Conservation (phyloP, 2,329 filamentous ascomycete species). For the Alternaria brassicicola region DNA sequence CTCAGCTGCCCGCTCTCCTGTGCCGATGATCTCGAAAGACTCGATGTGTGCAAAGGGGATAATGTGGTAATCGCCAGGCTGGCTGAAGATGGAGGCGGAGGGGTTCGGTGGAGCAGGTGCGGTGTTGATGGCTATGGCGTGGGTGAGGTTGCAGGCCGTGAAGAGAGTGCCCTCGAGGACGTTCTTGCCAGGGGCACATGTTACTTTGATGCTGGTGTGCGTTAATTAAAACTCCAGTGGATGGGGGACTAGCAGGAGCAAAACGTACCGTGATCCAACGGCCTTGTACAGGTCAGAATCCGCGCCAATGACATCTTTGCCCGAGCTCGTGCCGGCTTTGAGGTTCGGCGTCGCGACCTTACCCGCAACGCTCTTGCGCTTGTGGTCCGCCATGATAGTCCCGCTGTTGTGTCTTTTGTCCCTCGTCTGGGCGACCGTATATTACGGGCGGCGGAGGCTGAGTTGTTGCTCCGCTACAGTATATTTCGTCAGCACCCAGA, state of each 20-base stretch:
- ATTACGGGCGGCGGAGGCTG: conserved; percentile 9
- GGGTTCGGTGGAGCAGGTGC: conserved; percentile 53
- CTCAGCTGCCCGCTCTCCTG: conserved; percentile 43
- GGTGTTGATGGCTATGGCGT: conserved; percentile 66
- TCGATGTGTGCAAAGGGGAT: conserved; percentile 66
- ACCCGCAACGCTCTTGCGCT: conserved; percentile 61
- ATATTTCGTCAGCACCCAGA: conserved; percentile 20
- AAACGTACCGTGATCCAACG: conserved; percentile 65
- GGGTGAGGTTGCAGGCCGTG: conserved; percentile 65
- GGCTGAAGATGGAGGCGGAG: conserved; percentile 46
- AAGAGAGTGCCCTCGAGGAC: conserved; percentile 67
- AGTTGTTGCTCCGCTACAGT: conserved; percentile 11
- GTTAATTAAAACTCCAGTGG: conserved; percentile 19
- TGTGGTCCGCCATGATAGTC: conserved; percentile 63
- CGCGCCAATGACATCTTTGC: conserved; percentile 55
- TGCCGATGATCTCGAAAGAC: conserved; percentile 60
- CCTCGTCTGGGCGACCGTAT: conserved; percentile 46
- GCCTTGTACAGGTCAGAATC: conserved; percentile 64
- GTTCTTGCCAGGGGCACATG: conserved; percentile 58
- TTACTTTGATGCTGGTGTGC: conserved; percentile 61
- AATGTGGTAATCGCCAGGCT: conserved; percentile 64
- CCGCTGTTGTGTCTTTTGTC: conserved; percentile 52
- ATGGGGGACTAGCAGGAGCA: not conserved
- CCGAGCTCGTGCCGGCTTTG: conserved; percentile 51
- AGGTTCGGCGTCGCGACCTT: conserved; percentile 58